A percentile compares a stretch with the other conserved stretches of the same genome.
These are phyloP conservation scores for Diversispora eburnea DNA, from an alignment of 192 early-diverging fungal genomes.

Conservation along the genomic window DNA sequence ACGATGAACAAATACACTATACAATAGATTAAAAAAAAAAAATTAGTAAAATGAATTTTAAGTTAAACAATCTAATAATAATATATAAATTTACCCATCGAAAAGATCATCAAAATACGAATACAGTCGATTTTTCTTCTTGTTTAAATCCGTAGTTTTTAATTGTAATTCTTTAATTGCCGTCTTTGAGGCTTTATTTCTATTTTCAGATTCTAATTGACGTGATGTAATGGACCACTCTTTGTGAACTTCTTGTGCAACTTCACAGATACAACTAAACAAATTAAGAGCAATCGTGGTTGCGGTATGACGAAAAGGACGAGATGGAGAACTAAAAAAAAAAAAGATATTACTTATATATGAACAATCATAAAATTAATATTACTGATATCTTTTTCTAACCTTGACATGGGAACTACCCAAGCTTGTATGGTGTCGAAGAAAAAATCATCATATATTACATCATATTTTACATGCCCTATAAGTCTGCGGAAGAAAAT, in stretches of 20 bases:
- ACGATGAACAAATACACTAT: conserved; percentile 83
- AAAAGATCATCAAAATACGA: conserved; percentile 69
- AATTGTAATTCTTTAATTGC: conserved; percentile 37
- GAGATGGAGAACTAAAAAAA: conserved; percentile 63
- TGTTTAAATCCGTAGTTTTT: conserved; percentile 44
- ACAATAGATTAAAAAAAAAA: conserved; percentile 13
- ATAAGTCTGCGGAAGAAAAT: conserved; percentile 64
- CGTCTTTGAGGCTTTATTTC: conserved; percentile 25
- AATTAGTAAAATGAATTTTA: background rate
- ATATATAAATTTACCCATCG: conserved; percentile 51
- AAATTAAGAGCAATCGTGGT: conserved; percentile 68
- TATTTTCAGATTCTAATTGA: conserved; percentile 63
- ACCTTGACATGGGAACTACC: conserved; percentile 65
- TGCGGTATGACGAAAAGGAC: conserved; percentile 89
- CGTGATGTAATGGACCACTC: conserved; percentile 65
- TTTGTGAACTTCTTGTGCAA: conserved; percentile 53
- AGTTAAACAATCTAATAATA: too few species aligned
- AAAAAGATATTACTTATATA: background rate
- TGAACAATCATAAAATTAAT: background rate
- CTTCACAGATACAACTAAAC: conserved; percentile 62
- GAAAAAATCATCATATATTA: conserved; percentile 61
- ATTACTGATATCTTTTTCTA: conserved; percentile 5
- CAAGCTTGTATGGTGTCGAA: conserved; percentile 60
- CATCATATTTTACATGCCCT: conserved; percentile 53
- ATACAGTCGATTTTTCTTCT: conserved; percentile 57